phyloP scores from a whole-genome alignment of 1,284 basidiomycete species.

The Rhodofomes roseus region DNA sequence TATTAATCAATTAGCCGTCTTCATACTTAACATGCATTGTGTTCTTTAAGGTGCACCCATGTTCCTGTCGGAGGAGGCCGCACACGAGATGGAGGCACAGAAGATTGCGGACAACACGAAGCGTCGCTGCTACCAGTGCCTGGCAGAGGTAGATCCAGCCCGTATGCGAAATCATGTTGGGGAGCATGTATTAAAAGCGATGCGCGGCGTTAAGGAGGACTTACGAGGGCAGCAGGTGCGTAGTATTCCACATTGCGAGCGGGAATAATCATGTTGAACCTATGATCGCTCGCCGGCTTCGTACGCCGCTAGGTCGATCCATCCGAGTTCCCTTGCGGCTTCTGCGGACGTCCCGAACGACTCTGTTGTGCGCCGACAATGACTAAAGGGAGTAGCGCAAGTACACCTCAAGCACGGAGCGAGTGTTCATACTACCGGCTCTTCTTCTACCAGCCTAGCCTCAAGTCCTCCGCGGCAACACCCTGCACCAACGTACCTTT shows the following conservation, averaged over 20 bases:
- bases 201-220: constrained; percentile 1
- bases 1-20: no score
- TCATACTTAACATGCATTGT: no score
- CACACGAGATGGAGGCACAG: neutral
- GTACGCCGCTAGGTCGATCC: neutral
- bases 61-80: neutral
- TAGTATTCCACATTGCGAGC: neutral
- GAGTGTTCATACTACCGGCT: constrained; percentile 1
- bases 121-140: constrained; percentile 6
- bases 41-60: no score
- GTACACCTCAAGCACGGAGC: constrained; percentile 1
- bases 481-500: constrained; percentile 7
- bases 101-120: neutral
- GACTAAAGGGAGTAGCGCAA: neutral
- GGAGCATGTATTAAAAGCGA: constrained; percentile 2
- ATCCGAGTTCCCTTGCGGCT: constrained; percentile 5
- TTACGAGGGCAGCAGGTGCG: constrained; percentile 1
- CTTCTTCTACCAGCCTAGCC: constrained; percentile 1
- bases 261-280: no score
- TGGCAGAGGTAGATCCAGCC: neutral
- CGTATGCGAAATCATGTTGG: constrained; percentile 7
- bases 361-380: neutral
- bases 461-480: neutral
- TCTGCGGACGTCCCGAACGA: constrained; percentile 7
- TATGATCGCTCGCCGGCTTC: no score